These are phyloP conservation scores for Epichloe scottii DNA, from an alignment of 2,329 filamentous ascomycete species.

Conservation along the genomic window DNA sequence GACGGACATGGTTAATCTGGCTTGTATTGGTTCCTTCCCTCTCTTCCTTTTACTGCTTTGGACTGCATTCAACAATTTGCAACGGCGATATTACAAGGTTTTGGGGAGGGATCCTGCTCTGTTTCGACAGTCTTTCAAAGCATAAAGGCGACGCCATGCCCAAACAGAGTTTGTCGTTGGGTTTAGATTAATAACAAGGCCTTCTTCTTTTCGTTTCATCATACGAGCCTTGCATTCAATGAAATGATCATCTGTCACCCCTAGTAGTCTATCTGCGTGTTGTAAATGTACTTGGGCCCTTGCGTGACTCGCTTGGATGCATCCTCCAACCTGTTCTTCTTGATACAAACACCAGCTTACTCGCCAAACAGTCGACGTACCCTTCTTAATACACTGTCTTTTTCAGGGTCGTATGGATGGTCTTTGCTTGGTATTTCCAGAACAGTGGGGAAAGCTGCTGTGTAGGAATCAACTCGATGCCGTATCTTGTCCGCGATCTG, in stretches of 20 bases:
- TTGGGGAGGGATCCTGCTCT: not conserved
- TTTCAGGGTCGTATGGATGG: constrained; percentile 96
- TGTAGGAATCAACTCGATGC: constrained; percentile 79
- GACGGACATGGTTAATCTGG: not conserved
- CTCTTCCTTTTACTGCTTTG: not conserved
- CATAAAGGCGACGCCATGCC: not conserved
- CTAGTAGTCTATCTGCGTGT: not conserved
- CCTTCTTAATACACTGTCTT: constrained; percentile 89
- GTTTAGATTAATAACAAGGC: not conserved
- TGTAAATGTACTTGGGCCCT: not conserved
- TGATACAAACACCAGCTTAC: constrained; percentile 27
- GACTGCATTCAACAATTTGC: not conserved
- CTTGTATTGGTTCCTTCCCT: not conserved
- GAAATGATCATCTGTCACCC: not conserved
- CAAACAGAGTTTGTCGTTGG: not conserved
- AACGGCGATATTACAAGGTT: not conserved
- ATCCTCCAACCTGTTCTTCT: not conserved
- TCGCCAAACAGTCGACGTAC: constrained; percentile 59
- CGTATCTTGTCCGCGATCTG: constrained; percentile 92
- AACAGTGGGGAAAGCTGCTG: constrained; percentile 87
- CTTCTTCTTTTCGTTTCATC: not conserved
- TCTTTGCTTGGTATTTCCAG: constrained; percentile 98
- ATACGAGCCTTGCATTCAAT: not conserved
- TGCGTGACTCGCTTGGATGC: not conserved
- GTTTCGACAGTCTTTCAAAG: not conserved